Base-by-base conservation (phyloP, 768 basidiomycete species). In the Neoboletus brunneissimus region DNA sequence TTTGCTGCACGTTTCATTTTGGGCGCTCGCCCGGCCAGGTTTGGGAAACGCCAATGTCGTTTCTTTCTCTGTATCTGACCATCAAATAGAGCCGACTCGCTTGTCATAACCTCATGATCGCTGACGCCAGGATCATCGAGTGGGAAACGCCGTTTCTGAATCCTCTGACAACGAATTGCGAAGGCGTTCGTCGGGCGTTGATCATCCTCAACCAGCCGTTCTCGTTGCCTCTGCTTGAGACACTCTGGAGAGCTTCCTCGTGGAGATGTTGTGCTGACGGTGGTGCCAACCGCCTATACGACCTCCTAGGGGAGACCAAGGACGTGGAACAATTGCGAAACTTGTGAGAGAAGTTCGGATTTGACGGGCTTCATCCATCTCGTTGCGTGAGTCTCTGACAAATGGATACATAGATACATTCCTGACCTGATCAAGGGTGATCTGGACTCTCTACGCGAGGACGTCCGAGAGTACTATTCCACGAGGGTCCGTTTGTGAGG, bases 361-460 rank as follows among this genome's bases (percentile, higher is more conserved):
- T 23, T 18, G 16, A 15, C 13, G 25, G 3, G 22, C 15, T n/a
- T 44, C n/a, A 5, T 47, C 46, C 27, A 10, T 37, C 6, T 25
- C 20, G 4, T 29, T 46, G 46, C 46, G 3, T 25, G 25, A 23
- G 48, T 27, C 12, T 50, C 49, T 51, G 20, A 60, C 44, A 44
- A 35, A 52, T 49, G 12, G 22, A 13, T 18, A 27, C 42, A 10
- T 54, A 91, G 90, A 18, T 93, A 81, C 67, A 67, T 87, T 6
- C 97, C 97, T 0, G 81, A 94, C 67, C 70, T 96, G 22, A 88
- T 99, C 66, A 95, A 91, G 71, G 97, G 96, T 27, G 97, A 99
- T 71, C 72, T 98, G 29, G 97, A 98, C 69, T 98, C 94, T 10
- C 67, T 97, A 41, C 79, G 91, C 12, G 69, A 77, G 2, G 90